A percentile compares a stretch with the other conserved stretches of the same genome.
Evolutionary conservation across 257 asterid species (phyloP).

Genomic region (Haberlea rhodopensis): DNA sequence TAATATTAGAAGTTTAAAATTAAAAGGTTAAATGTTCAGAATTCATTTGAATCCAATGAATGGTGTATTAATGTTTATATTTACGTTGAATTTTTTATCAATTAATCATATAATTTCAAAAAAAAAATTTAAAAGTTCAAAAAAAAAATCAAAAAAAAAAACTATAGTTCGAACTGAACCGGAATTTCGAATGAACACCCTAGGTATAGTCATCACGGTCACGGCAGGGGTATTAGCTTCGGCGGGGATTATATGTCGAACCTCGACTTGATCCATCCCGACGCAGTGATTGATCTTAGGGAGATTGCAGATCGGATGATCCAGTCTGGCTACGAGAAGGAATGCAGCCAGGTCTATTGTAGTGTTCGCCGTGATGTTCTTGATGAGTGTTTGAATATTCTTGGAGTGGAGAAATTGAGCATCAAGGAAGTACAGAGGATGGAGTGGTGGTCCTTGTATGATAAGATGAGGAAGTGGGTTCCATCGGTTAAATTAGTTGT

Average conservation of each 20-base stretch:
- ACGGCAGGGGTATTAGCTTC: slow-evolving; percentile 56
- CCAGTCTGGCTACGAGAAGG: slow-evolving; percentile 86
- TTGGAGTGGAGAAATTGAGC: slow-evolving; percentile 84
- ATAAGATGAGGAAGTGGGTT: slow-evolving; percentile 93
- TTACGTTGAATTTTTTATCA: too few species aligned
- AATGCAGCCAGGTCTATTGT: slow-evolving; percentile 86
- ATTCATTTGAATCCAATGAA: too few species aligned
- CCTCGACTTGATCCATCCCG: slow-evolving; percentile 65
- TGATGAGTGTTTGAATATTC: slow-evolving; percentile 72
- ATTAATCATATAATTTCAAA: too few species aligned
- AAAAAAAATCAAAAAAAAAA: too few species aligned
- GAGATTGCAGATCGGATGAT: slow-evolving; percentile 91
- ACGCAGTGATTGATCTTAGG: slow-evolving; percentile 59
- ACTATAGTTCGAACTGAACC: too few species aligned
- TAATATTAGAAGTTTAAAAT: too few species aligned
- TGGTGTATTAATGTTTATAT: too few species aligned
- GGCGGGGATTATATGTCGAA: slow-evolving; percentile 58
- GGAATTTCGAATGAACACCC: too few species aligned
- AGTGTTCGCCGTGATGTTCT: slow-evolving; percentile 79
- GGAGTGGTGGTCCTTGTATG: slow-evolving; percentile 72
- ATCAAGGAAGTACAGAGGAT: slow-evolving; percentile 97
- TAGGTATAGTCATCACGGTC: slow-evolving; percentile 51
- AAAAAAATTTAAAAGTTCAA: too few species aligned
- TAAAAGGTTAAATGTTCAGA: too few species aligned
- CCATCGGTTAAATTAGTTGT: slow-evolving; percentile 74